Evolutionary conservation across 2,329 filamentous ascomycete species (phyloP).

Genomic region (Dothideomycetes sp.): DNA sequence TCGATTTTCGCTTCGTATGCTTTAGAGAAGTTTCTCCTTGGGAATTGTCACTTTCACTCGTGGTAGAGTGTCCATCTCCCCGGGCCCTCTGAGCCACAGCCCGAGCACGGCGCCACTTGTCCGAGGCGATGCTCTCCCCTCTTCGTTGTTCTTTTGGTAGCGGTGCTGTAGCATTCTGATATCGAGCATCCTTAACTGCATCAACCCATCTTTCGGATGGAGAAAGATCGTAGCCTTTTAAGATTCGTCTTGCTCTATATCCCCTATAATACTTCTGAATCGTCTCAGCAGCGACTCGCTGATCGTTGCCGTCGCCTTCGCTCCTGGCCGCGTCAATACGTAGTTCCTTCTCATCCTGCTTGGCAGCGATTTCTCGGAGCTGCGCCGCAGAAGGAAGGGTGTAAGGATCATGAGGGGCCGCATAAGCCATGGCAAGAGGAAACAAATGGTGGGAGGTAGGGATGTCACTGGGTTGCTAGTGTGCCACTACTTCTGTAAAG

Average conservation of each 20-base stretch:
- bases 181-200: too few relatives aligned
- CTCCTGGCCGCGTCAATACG: slow-evolving; percentile 12
- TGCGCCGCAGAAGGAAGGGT: slow-evolving; percentile 20
- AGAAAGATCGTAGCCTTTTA: slow-evolving; percentile 57
- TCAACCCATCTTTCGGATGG: slow-evolving; percentile 62
- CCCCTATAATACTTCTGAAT: slow-evolving; percentile 52
- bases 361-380: slow-evolving; percentile 21
- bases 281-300: slow-evolving; percentile 19
- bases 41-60: not conserved
- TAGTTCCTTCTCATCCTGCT: slow-evolving; percentile 20
- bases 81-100: not conserved
- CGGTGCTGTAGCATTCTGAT: not conserved
- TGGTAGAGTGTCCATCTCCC: not conserved
- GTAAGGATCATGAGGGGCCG: not conserved
- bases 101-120: not conserved
- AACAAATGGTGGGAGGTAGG: too few relatives aligned
- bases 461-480: too few relatives aligned
- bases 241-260: slow-evolving; percentile 59
- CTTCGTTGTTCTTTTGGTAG: slow-evolving; percentile 10
- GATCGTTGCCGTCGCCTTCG: slow-evolving; percentile 10
- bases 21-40: too few relatives aligned
- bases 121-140: not conserved
- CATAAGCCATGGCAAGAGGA: too few relatives aligned
- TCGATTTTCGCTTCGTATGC: too few relatives aligned
- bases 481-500: too few relatives aligned